Base-by-base conservation (phyloP, 192 early-diverging fungal species). In the Rhizophlyctis rosea region DNA sequence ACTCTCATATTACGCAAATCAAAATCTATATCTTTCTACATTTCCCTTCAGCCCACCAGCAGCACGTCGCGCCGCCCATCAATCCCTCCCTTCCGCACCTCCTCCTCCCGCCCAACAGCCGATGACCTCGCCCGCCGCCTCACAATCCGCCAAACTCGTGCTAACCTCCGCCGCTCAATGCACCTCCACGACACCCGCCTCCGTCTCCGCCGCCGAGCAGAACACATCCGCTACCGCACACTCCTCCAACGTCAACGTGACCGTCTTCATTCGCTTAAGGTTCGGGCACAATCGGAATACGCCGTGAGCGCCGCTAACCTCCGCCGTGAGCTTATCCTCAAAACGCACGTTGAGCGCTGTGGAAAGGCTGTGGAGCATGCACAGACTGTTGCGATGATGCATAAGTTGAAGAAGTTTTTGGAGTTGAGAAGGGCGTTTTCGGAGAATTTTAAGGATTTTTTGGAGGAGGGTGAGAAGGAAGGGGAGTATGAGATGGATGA, bases 221-320 rank as follows among this genome's bases (percentile, higher is more conserved):
- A 81, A 57, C 47, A 61, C 18, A 57, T 79, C 9, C 67, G 54
- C 36, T 72, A 73, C 35, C 59, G 59, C 25, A 48, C 76, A 7
- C 31, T 79, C 30, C 48, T 81, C 2, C 67, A 76, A 33, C 54
- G 58, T 1, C 73, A 78, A 56, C 50, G 66, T 11, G 68, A 81
- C 18, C 59, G 69, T 18, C 57, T 79, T 18, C 32, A 30, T n/a
- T 57, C 36, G 27, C 54, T 79, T 3, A 61, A 72, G 34, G 31
- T 73, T 13, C 67, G 67, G 32, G 76, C 76, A 23, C 53, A 62
- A n/a, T 27, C 47, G 23, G 76, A 81, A 34, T 81, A 72, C 56
- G 66, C 68, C 29, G 55, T 66, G 0, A 59, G 74, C 7, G 63
- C 70, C 25, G 79, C 79, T 1, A 58, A 30, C 31, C 29, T 81